Percentiles rank a stretch among this genome's conserved stretches.
Conservation (phyloP, 768 basidiomycete genomes). For the Suillus hirtellus region DNA sequence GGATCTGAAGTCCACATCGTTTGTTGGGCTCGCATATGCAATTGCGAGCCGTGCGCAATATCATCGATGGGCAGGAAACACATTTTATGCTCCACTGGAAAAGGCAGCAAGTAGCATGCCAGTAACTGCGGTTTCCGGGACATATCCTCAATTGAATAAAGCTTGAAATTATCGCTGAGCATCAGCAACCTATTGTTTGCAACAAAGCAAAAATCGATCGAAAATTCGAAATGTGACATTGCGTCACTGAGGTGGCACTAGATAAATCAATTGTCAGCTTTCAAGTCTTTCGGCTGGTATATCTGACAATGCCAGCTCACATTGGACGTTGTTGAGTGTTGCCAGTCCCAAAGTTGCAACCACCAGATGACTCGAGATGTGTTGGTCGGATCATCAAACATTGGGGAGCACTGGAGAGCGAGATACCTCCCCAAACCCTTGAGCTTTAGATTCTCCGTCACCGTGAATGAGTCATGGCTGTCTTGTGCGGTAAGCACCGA, state of each 20-base stretch:
- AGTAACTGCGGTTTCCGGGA: not conserved
- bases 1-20: not conserved
- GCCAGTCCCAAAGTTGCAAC: slow-evolving; percentile 11
- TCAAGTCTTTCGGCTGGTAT: not conserved
- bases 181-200: not conserved
- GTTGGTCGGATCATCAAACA: not conserved
- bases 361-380: not conserved
- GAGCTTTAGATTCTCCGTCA: not conserved
- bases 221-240: not conserved
- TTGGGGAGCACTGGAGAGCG: not conserved
- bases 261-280: not conserved
- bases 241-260: slow-evolving; percentile 4
- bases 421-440: not conserved
- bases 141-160: not conserved
- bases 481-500: not conserved
- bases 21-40: not conserved
- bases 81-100: not conserved
- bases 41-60: not conserved
- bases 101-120: not conserved
- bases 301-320: not conserved
- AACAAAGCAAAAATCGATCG: slow-evolving; percentile 7
- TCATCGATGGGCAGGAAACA: not conserved
- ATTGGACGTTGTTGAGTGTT: slow-evolving; percentile 6
- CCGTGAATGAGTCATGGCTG: not conserved
- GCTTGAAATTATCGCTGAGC: not conserved